Base-by-base conservation (phyloP, 2,329 filamentous ascomycete genomes). In the Aspergillus texensis region DNA sequence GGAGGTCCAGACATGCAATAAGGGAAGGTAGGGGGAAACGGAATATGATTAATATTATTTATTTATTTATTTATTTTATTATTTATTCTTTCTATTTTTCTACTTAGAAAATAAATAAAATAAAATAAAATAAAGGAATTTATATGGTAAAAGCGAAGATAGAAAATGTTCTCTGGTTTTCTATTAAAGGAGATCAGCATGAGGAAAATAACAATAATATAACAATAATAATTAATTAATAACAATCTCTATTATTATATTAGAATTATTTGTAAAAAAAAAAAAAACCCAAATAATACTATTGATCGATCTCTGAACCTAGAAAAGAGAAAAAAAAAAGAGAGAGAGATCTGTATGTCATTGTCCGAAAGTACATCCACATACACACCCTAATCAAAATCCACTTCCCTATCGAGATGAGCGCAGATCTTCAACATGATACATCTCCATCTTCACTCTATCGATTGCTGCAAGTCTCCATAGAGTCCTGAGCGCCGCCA, bases 351-450 rank as follows among this genome's bases (percentile, higher is more conserved):
- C 64, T 68, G 70, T 70, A 71, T 63, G 66, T 68, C 67, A 53
- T 63, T 62, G 60, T 65, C 52, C 59, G 50, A 61, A 58, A 58
- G 54, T 57, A 61, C 58, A 57, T 62, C 59, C 58, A n/a, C 39
- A 43, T 19, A 43, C 16, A 45, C n/a, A 30, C 46, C 46, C 46
- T 50, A 50, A 50, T 50, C 46, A 50, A 36, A 36, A 36, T 36
- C 34, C 12, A 54, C 68, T 71, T 67, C 68, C 70, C 34, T 57
- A 62, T 71, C 67, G 60, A 68, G 67, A 46, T 32, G 57, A 62
- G 57, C 63, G 65, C 66, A 68, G 70, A 67, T 67, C 67, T 46
- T 28, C 59, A 32, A 62, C 60, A 60, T 62, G 63, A 61, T 65
- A 64, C 60, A 60, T 66, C 57, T 52, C 57, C 30, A 28, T 53